phyloP scores from a whole-genome alignment of 805 yeast genomes.

The Metschnikowia vanudenii region DNA sequence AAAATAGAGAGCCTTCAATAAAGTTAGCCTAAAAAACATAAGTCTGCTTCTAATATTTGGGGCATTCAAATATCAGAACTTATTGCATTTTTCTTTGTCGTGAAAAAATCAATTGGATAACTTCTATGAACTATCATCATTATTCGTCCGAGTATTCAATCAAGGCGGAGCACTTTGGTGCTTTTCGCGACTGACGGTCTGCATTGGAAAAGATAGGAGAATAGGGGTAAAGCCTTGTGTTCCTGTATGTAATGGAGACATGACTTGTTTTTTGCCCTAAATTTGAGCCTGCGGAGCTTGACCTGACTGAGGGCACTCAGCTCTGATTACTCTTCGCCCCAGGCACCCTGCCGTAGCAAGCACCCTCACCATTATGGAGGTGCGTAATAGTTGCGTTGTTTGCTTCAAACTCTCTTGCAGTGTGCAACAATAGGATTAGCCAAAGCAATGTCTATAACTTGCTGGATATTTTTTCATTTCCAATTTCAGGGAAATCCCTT shows the following conservation, averaged over 20 bases:
- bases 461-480: neutral
- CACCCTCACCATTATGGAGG: neutral
- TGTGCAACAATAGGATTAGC: neutral
- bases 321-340: too few species aligned
- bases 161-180: neutral
- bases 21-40: too few species aligned
- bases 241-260: neutral
- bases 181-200: neutral
- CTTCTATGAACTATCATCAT: neutral
- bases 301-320: too few species aligned
- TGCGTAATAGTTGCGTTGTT: neutral
- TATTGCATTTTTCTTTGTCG: too few species aligned
- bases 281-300: too few species aligned
- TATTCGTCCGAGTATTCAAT: neutral
- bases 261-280: too few species aligned
- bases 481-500: slow-evolving; percentile 9
- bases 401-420: neutral
- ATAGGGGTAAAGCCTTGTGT: slow-evolving; percentile 4
- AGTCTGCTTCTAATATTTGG: too few species aligned
- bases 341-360: too few species aligned
- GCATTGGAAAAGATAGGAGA: neutral
- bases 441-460: neutral
- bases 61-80: too few species aligned
- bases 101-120: too few species aligned
- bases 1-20: too few species aligned